phyloP scores from a whole-genome alignment of 106 monocot species.

The Dioscorea alata region DNA sequence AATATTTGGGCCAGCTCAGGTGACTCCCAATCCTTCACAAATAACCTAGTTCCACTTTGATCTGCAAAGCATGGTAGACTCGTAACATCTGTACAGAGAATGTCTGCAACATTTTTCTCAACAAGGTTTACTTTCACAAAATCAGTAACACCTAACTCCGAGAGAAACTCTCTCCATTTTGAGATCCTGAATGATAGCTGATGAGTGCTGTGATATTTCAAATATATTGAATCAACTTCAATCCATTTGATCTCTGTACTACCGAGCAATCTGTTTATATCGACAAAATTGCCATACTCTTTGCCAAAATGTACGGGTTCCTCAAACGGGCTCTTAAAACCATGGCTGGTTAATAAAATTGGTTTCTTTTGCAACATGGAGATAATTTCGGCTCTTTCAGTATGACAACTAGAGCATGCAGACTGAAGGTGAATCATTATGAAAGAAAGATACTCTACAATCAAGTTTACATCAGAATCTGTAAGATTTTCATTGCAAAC shows the following conservation, averaged over 20 bases:
- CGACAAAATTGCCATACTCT: constrained; percentile 66
- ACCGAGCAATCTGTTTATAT: constrained; percentile 41
- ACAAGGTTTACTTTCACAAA: constrained; percentile 68
- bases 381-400: constrained; percentile 61
- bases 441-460: constrained; percentile 79
- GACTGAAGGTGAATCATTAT: constrained; percentile 84
- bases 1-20: constrained; percentile 62
- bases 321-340: constrained; percentile 45
- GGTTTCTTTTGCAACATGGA: constrained; percentile 32
- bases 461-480: constrained; percentile 29
- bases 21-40: constrained; percentile 85
- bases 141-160: constrained; percentile 82
- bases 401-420: constrained; percentile 53
- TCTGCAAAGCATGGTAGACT: not conserved
- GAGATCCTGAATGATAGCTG: constrained; percentile 19
- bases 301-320: constrained; percentile 82
- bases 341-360: constrained; percentile 69
- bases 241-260: constrained; percentile 43
- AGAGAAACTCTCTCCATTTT: constrained; percentile 71
- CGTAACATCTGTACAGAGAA: constrained; percentile 4
- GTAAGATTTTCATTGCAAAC: constrained; percentile 22
- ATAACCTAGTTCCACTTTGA: not conserved
- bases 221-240: constrained; percentile 71
- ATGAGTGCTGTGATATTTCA: constrained; percentile 55
- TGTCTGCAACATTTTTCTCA: constrained; percentile 31